Conservation (phyloP, 139 green algal species). For the Pleodorina starrii region DNA sequence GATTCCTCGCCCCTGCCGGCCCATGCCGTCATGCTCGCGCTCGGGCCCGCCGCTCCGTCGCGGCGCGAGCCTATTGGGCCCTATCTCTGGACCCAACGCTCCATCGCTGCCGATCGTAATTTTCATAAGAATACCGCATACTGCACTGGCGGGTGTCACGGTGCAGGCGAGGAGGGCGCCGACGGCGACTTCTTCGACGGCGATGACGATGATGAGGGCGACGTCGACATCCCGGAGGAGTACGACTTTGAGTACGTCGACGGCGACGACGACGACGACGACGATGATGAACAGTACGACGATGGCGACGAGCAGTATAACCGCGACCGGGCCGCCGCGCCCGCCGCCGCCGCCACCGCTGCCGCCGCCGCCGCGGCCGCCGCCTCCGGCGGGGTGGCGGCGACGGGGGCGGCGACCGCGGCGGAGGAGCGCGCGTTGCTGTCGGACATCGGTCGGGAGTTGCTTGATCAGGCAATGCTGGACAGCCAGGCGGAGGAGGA, state of each 20-base stretch:
- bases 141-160: too few species aligned
- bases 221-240: conserved; percentile 10
- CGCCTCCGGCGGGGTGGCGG: neutral
- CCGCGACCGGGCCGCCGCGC: neutral
- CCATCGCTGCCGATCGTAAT: too few species aligned
- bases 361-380: neutral
- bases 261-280: neutral
- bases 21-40: too few species aligned
- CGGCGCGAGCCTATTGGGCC: too few species aligned
- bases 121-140: too few species aligned
- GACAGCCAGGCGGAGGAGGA: conserved; percentile 3
- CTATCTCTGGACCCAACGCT: too few species aligned
- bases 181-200: too few species aligned
- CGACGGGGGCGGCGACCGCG: neutral
- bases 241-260: neutral
- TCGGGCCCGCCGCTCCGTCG: too few species aligned
- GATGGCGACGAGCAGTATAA: neutral
- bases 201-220: conserved; percentile 6
- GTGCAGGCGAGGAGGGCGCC: too few species aligned
- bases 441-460: conserved; percentile 1
- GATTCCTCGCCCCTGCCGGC: too few species aligned
- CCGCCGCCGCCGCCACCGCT: neutral
- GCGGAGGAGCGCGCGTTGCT: neutral
- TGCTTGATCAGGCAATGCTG: neutral
- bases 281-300: neutral